Base-by-base conservation (phyloP, 1,284 basidiomycete species). In the Trametes sp. region DNA sequence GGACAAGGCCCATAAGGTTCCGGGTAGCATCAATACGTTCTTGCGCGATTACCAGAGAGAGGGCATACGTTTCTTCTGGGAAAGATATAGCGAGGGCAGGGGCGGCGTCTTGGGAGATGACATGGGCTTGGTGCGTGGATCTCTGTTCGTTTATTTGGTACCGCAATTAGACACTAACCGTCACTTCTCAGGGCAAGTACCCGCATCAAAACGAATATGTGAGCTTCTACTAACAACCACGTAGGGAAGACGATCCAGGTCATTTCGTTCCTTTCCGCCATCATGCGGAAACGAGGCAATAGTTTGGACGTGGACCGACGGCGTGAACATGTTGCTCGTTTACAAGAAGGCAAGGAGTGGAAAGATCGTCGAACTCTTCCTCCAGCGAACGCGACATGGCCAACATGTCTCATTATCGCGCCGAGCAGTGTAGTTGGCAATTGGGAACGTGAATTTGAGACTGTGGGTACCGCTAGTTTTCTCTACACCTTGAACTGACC, bases 91-190 rank as follows among this genome's bases (percentile, higher is more conserved):
- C 16, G 78, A 87, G 66, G 81, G 80, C 0, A 76, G 82, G 49
- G 94, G 94, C 1, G 93, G 88, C 0, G 72, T 95, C 19, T 81
- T 96, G 1, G 94, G 93, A 19, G 94, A 96, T 73, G 94, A 96
- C 71, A 96, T 96, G 94, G 94, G 93, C 59, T 77, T 94, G 61
- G 91, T 92, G 72, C 73, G 85, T 81, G 54, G 7, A 54, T 16
- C 7, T 16, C 19, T 2, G 19, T 29, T 6, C 19, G 38, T 45
- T 5, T 9, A 2, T 31, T 31, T 41, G 14, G 13, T 8, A 36
- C 23, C 21, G 5, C 9, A 16, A 11, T 8, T 13, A 28, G 36
- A 53, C 16, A 28, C 41, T 41, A 26, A 52, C 23, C 2, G 23
- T 7, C 1, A 16, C 4, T 16, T n/a, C 19, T 2, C 21, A 63